Percentiles rank a stretch among this genome's conserved stretches.
Evolutionary conservation across 805 yeast species (phyloP).

Genomic region (Saccharomyces jurei): DNA sequence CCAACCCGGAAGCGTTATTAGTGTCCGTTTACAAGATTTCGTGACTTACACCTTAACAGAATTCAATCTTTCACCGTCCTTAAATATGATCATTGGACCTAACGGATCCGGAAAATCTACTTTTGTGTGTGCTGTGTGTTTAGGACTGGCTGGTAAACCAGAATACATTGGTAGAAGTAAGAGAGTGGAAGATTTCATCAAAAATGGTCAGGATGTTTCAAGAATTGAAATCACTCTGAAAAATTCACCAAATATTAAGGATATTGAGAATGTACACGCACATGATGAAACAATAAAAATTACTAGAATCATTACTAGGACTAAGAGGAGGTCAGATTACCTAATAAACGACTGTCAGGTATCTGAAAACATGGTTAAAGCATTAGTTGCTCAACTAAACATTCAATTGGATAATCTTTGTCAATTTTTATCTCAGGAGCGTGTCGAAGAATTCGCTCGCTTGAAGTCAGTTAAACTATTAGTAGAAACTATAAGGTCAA

Average conservation of each 20-base stretch:
- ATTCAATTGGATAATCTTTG: constrained; percentile 88
- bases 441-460: constrained; percentile 87
- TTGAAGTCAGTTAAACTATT: constrained; percentile 68
- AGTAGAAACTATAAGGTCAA: constrained; percentile 71
- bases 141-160: constrained; percentile 77
- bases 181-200: constrained; percentile 59
- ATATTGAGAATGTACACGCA: constrained; percentile 20
- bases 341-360: constrained; percentile 35
- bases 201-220: constrained; percentile 44
- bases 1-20: constrained; percentile 42
- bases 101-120: constrained; percentile 96
- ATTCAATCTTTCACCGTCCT: constrained; percentile 68
- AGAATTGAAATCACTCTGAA: constrained; percentile 32
- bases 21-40: constrained; percentile 52
- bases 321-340: constrained; percentile 44
- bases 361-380: constrained; percentile 40
- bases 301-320: constrained; percentile 38
- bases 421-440: constrained; percentile 90
- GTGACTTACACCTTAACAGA: constrained; percentile 65
- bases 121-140: constrained; percentile 82
- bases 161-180: constrained; percentile 63
- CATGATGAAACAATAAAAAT: constrained; percentile 30
- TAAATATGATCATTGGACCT: constrained; percentile 92
- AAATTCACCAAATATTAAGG: constrained; percentile 18
- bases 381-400: constrained; percentile 42